Conservation (phyloP, 2,329 filamentous ascomycete genomes). For the Neofusicoccum umdonicola region DNA sequence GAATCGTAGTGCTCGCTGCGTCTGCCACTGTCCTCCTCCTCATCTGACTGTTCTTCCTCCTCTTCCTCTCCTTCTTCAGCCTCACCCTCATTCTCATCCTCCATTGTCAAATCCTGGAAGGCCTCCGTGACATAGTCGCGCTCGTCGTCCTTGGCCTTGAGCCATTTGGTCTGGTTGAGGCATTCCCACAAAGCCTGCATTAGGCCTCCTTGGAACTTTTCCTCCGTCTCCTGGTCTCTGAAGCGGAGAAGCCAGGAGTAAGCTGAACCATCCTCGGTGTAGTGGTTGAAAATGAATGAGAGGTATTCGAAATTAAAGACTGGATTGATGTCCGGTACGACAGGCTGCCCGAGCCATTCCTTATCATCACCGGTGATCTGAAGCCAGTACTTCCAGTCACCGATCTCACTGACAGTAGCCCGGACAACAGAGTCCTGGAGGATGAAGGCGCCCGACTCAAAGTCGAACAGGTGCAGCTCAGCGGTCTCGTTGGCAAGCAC, state of each 20-base stretch:
- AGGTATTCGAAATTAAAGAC: conserved; percentile 99
- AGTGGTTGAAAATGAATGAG: conserved; percentile 99
- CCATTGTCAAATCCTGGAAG: conserved; percentile 91
- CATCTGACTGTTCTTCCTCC: conserved; percentile 43
- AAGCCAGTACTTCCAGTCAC: conserved; percentile 93
- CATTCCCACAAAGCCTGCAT: conserved; percentile 98
- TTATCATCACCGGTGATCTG: conserved; percentile 74
- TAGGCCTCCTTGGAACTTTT: conserved; percentile 86
- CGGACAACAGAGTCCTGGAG: conserved; percentile 72
- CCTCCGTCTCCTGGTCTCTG: conserved; percentile 74
- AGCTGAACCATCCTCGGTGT: conserved; percentile 79
- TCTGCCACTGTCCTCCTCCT: conserved; percentile 63
- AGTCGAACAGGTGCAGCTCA: conserved; percentile 92
- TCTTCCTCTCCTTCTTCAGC: conserved; percentile 54
- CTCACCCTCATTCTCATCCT: conserved; percentile 64
- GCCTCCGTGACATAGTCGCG: conserved; percentile 92
- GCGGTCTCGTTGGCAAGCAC: conserved; percentile 72
- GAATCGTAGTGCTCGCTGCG: conserved; percentile 72
- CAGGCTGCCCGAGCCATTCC: conserved; percentile 82
- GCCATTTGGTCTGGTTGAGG: conserved; percentile 90
- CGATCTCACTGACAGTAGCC: conserved; percentile 80
- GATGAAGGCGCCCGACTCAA: conserved; percentile 80
- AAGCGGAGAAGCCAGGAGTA: conserved; percentile 96
- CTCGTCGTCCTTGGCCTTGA: conserved; percentile 86
- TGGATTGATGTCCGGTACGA: conserved; percentile 90